Evolutionary conservation across 2,329 filamentous ascomycete genomes (phyloP), one percentile per base, ranked within the genome.

Genomic region (Fusarium anthophilum): DNA sequence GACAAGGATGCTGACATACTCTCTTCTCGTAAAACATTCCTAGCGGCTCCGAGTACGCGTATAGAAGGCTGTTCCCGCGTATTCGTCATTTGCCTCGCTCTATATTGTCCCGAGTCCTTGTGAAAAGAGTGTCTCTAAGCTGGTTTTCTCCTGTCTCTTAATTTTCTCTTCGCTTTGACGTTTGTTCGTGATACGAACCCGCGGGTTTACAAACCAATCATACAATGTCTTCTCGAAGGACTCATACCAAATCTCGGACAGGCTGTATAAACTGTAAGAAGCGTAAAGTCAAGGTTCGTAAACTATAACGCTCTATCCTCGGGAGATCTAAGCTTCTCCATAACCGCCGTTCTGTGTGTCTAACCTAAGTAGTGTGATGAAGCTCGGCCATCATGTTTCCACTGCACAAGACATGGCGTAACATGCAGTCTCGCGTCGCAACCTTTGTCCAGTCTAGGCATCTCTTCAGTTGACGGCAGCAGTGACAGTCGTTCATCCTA

Each of bases 181-280:
- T 53, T 30, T 50, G 14, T 30, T 39, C 30, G 20, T 65, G 22
- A 38, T 51, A 43, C 76, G 73, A 77, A 76, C 37, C 71, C 76
- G 76, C 76, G 76, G 75, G 55, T 65, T 65, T 15, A 7, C 24
- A 54, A 61, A 18, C 48, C 55, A 58, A 67, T 60, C 56, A 47
- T 35, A 55, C 48, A 63, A 78, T 78, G 77, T 59, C 76, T 39
- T 67, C 75, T 37, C 74, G 79, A 53, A 76, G 79, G 35, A 75
- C 79, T 35, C 80, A 81, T 12, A 85, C 79, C 51, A 81, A 81
- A 66, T 81, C 80, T 63, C 77, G 80, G 17, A 81, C 72, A 18
- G 80, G 80, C 47, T 81, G 80, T 65, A 62, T 61, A 45, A 78
- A 80, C 67, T 81, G 80, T 69, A 81, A 81, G 70, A 73, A 77